Conservation (phyloP, 2,329 filamentous ascomycete species). For the Nectriaceae sp. region DNA sequence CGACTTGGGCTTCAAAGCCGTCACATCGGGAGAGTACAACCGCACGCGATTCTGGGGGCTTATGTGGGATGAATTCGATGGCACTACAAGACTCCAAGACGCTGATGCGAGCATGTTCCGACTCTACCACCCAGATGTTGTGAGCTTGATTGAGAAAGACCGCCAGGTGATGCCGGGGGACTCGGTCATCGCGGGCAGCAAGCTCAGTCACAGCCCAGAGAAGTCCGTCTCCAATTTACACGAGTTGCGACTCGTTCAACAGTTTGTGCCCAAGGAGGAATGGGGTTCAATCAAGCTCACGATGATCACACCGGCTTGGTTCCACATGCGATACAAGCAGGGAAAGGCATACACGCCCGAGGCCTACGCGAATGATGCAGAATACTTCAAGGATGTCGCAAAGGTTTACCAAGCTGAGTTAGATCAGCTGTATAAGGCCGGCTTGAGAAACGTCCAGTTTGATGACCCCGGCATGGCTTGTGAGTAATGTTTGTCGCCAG, state of each 20-base stretch:
- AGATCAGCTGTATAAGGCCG: conserved; percentile 60
- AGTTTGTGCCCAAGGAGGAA: conserved; percentile 45
- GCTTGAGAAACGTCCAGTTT: conserved; percentile 66
- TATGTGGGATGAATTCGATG: conserved; percentile 56
- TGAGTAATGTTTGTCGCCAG: conserved; percentile 38
- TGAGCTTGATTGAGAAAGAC: conserved; percentile 53
- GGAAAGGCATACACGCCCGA: conserved; percentile 29
- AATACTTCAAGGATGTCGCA: conserved; percentile 67
- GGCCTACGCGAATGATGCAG: conserved; percentile 34
- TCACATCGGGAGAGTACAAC: conserved; percentile 72
- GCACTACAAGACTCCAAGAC: conserved; percentile 49
- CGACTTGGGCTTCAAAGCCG: conserved; percentile 64
- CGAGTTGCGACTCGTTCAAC: conserved; percentile 51
- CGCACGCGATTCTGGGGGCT: conserved; percentile 49
- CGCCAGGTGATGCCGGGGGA: conserved; percentile 58
- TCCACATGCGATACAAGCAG: conserved; percentile 31
- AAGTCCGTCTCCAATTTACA: conserved; percentile 50
- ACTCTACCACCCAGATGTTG: conserved; percentile 57
- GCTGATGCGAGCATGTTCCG: conserved; percentile 54
- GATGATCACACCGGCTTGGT: conserved; percentile 53
- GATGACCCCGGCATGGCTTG: conserved; percentile 69
- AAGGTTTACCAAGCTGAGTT: conserved; percentile 67
- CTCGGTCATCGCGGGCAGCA: conserved; percentile 52
- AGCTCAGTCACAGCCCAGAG: conserved; percentile 45
- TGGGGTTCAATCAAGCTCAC: conserved; percentile 57